phyloP scores from a whole-genome alignment of 129 eudicot genomes.

The sunflower (Helianthus annuus) region DNA sequence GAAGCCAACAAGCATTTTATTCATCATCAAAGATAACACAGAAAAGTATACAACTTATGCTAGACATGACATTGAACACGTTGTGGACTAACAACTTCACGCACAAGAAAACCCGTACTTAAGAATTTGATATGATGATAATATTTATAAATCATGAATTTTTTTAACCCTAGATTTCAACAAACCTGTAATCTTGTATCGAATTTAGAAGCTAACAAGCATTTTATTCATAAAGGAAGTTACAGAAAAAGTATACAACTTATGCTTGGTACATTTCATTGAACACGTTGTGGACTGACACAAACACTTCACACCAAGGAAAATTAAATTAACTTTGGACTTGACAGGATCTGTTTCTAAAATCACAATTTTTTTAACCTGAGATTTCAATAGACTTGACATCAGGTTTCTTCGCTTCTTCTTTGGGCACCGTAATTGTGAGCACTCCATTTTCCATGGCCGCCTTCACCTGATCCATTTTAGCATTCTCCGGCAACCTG shows the following conservation, averaged over 20 bases:
- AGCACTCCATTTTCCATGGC: conserved; percentile 42
- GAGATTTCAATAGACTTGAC: conserved; percentile 37
- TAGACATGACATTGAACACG: too few species aligned
- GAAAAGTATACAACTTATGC: too few species aligned
- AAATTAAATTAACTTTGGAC: too few species aligned
- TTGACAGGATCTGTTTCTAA: too few species aligned
- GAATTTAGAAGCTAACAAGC: neutral
- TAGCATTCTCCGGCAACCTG: conserved; percentile 46
- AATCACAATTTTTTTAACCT: conserved; percentile 25
- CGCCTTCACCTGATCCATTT: conserved; percentile 38
- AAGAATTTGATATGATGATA: too few species aligned
- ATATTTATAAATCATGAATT: too few species aligned
- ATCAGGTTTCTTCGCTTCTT: conserved; percentile 38
- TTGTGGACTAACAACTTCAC: too few species aligned
- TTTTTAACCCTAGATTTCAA: too few species aligned
- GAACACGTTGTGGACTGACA: neutral
- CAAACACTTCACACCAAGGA: neutral
- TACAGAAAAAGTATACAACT: too few species aligned
- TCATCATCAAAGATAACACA: neutral
- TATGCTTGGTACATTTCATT: neutral
- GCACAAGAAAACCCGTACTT: too few species aligned
- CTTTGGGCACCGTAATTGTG: conserved; percentile 40
- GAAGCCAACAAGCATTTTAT: neutral
- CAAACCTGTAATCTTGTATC: neutral
- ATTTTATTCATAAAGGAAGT: neutral